Base-by-base conservation (phyloP, 106 monocot genomes). In the Iris macrosiphon region DNA sequence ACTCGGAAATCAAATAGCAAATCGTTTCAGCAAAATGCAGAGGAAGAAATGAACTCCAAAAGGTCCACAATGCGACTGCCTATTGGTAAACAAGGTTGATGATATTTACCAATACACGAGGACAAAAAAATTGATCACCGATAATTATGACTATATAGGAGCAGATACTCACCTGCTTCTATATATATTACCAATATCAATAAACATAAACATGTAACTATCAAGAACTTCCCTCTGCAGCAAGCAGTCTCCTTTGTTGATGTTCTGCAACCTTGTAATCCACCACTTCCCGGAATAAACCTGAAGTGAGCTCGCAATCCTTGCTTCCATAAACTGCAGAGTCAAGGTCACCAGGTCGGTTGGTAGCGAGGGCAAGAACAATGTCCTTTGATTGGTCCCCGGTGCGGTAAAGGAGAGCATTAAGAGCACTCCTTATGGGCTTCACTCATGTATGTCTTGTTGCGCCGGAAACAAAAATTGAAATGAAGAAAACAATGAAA, bases 221-320 rank as follows among this genome's bases (percentile, higher is more conserved):
- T 61, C 60, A 76, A 35, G 57, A 42, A 45, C 61, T 21, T 50
- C 55, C 61, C 49, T 67, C 83, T 16, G 44, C 25, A 51, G 93
- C 80, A 52, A 96, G 67, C 53, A 73, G 80, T 57, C 64, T 76
- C 55, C 96, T 70, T 69, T 96, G 96, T 45, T 75, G 73, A 58
- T 96, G 96, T 71, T 96, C 96, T 2, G 90, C 90, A 44, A 87
- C 90, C 66, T 96, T 96, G 52, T 90, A 96, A 66, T 96, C 90
- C 2, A 96, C 83, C 17, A 96, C 80, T 39, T 96, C 90, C 15
- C 71, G 44, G 37, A 96, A 96, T 60, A 96, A 37, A 3, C 31
- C 62, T 0, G 90, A 43, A 46, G 48, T 77, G 15, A 96, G 68
- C 33, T 83, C 83, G 42, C 96, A 96, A 30, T 90, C 96, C 34